Evolutionary conservation across 2,329 filamentous ascomycete genomes (phyloP).

Genomic region (Aspergillus japonicus): DNA sequence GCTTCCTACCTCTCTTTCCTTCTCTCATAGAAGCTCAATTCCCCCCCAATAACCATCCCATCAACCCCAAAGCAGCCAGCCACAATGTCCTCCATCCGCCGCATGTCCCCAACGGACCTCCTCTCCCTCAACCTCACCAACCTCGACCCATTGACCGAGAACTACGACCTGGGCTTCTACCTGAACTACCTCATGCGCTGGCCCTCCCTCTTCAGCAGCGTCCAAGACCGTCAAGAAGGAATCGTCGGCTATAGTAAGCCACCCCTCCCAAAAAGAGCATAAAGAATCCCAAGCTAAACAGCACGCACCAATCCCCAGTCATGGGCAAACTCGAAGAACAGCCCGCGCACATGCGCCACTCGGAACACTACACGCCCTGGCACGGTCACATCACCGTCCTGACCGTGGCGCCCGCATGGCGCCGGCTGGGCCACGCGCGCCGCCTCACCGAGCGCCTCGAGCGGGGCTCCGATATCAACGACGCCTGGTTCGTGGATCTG

Average conservation of each 20-base stretch:
- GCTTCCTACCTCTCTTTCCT: background rate
- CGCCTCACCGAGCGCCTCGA: conserved; percentile 80
- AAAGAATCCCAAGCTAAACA: conserved; percentile 1
- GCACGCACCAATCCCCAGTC: conserved; percentile 54
- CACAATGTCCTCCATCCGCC: conserved; percentile 77
- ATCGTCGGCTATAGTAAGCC: conserved; percentile 88
- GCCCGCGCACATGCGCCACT: conserved; percentile 69
- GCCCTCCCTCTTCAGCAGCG: conserved; percentile 91
- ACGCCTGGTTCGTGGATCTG: conserved; percentile 93
- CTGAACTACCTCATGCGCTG: conserved; percentile 93
- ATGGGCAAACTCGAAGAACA: conserved; percentile 96
- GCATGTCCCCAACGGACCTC: conserved; percentile 80
- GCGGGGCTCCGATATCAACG: conserved; percentile 72
- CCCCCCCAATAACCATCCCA: background rate
- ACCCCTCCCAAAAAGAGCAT: background rate
- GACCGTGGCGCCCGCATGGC: conserved; percentile 82
- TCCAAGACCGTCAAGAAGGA: conserved; percentile 80
- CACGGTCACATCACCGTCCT: conserved; percentile 97
- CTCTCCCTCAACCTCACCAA: conserved; percentile 92
- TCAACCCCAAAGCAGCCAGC: conserved; percentile 13
- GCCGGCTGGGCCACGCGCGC: conserved; percentile 82
- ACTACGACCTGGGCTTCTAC: conserved; percentile 94
- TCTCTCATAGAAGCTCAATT: background rate
- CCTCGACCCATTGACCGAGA: conserved; percentile 94
- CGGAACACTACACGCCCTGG: conserved; percentile 95